Conservation (phyloP, 495 filamentous ascomycete species). For the Stereocaulon alpinum region DNA sequence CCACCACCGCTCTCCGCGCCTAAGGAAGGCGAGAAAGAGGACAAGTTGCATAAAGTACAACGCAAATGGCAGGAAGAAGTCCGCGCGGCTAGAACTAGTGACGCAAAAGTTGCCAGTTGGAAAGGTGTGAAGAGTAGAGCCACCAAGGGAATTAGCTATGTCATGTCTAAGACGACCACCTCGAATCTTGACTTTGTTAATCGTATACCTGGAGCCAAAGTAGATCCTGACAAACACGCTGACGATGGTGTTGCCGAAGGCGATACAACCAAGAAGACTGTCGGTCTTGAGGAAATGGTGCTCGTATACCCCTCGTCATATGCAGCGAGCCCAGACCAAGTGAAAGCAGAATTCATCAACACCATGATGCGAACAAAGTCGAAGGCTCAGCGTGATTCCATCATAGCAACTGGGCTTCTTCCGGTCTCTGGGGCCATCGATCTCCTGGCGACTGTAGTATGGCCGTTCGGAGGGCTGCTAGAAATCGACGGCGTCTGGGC, state of each 20-base stretch:
- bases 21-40: constrained; percentile 30
- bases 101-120: constrained; percentile 28
- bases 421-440: constrained; percentile 30
- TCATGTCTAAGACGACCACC: constrained; percentile 26
- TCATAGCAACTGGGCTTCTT: constrained; percentile 31
- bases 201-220: constrained; percentile 22
- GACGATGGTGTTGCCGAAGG: constrained; percentile 21
- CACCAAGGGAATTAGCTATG: constrained; percentile 28
- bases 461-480: constrained; percentile 31
- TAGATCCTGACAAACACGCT: constrained; percentile 17
- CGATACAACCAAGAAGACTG: constrained; percentile 23
- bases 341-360: constrained; percentile 30
- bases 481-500: constrained; percentile 31
- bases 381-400: constrained; percentile 29
- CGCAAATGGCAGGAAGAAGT: constrained; percentile 35
- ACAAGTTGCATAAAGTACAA: constrained; percentile 30
- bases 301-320: constrained; percentile 29
- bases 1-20: constrained; percentile 29
- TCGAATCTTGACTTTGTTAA: constrained; percentile 33
- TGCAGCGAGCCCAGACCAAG: constrained; percentile 21
- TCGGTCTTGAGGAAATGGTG: constrained; percentile 29
- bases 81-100: constrained; percentile 28
- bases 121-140: constrained; percentile 32
- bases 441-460: constrained; percentile 26
- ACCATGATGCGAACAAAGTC: constrained; percentile 30